A percentile compares a stretch with the other conserved stretches of the same genome.
These are phyloP conservation scores for Phylloporus scabripes DNA, from an alignment of 768 basidiomycete genomes.

Conservation along the genomic window DNA sequence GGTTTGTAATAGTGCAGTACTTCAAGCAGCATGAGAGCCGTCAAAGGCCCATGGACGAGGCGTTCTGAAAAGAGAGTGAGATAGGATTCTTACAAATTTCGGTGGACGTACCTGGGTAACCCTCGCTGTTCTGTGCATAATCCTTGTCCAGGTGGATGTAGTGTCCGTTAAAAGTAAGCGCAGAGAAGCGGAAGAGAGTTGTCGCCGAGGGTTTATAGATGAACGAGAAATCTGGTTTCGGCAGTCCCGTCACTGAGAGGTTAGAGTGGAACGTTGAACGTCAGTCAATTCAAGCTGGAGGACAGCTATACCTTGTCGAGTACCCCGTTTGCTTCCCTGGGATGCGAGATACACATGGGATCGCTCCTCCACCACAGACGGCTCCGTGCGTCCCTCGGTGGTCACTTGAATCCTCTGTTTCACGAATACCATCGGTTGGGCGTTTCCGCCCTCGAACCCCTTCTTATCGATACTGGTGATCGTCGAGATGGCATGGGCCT, in stretches of 20 bases:
- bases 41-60: constrained; percentile 82
- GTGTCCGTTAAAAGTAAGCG: constrained; percentile 82
- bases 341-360: constrained; percentile 60
- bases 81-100: background rate
- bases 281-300: background rate
- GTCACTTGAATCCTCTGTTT: constrained; percentile 55
- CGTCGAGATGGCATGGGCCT: constrained; percentile 42
- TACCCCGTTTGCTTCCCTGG: constrained; percentile 25
- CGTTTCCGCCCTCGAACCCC: constrained; percentile 46
- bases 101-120: constrained; percentile 53
- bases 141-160: constrained; percentile 78
- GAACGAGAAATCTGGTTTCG: constrained; percentile 54
- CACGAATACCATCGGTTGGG: constrained; percentile 69
- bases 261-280: background rate
- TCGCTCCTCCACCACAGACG: constrained; percentile 57
- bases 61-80: constrained; percentile 44
- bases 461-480: constrained; percentile 56
- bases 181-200: constrained; percentile 81
- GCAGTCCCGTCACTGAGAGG: constrained; percentile 41
- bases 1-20: constrained; percentile 47
- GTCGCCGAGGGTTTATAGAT: constrained; percentile 60
- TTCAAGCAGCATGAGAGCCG: constrained; percentile 75
- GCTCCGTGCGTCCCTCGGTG: constrained; percentile 37
- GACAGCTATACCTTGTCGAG: constrained; percentile 39
- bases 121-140: constrained; percentile 61